phyloP scores from a whole-genome alignment of 352 stramenopile species.

The Pythium scleroteichum region DNA sequence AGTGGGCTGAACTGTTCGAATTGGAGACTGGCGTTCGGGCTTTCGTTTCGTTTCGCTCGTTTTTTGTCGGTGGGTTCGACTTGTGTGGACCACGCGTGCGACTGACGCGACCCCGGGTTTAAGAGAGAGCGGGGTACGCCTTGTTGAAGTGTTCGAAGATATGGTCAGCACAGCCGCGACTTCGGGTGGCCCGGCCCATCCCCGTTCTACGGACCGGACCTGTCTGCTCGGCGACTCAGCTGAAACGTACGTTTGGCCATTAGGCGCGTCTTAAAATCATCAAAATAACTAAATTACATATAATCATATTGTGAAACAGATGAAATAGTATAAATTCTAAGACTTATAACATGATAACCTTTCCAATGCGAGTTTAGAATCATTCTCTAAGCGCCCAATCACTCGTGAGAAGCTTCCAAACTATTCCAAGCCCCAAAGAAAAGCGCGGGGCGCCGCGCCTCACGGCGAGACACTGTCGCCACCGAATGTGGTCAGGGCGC shows the following conservation, averaged over 20 bases:
- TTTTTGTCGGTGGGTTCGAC: slow-evolving; percentile 6
- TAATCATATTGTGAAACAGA: too few relatives aligned
- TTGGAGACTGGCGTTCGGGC: slow-evolving; percentile 5
- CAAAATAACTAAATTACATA: too few relatives aligned
- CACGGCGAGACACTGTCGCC: slow-evolving; percentile 1
- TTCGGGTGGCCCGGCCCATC: background rate
- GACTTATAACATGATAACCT: too few relatives aligned
- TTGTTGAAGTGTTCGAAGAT: slow-evolving; percentile 6
- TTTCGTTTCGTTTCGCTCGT: background rate
- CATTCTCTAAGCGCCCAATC: slow-evolving; percentile 1
- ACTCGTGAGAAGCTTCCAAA: too few relatives aligned
- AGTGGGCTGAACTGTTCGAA: slow-evolving; percentile 15
- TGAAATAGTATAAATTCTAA: too few relatives aligned
- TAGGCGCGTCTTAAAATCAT: too few relatives aligned
- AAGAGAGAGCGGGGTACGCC: background rate
- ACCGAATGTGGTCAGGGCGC: slow-evolving; percentile 5
- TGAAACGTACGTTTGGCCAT: too few relatives aligned
- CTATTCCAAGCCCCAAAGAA: too few relatives aligned
- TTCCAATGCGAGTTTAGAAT: too few relatives aligned
- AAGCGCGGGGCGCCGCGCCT: too few relatives aligned
- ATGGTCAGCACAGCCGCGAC: background rate
- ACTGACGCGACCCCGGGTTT: background rate
- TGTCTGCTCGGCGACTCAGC: too few relatives aligned
- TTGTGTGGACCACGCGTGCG: background rate
- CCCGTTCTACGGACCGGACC: background rate